Evolutionary conservation across 2,329 filamentous ascomycete genomes (phyloP).

Genomic region (Fusarium sp.): DNA sequence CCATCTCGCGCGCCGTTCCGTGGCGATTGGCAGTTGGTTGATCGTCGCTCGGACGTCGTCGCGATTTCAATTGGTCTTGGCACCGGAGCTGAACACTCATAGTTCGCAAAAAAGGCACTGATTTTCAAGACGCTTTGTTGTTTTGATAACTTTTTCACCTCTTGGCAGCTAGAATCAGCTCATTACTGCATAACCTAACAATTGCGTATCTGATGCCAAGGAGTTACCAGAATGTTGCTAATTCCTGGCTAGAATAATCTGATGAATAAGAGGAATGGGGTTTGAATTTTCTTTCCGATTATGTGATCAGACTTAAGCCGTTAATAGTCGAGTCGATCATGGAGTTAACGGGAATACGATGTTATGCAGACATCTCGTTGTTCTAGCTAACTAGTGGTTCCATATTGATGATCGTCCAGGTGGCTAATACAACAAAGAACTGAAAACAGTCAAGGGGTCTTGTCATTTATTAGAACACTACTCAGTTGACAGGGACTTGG

Average conservation of each 20-base stretch:
- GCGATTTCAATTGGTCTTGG: slow-evolving; percentile 11
- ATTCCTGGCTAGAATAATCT: background rate
- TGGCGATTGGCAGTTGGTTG: slow-evolving; percentile 11
- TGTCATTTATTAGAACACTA: background rate
- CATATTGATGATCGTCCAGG: background rate
- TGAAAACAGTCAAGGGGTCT: background rate
- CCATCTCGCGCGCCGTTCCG: slow-evolving; percentile 27
- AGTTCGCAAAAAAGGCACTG: background rate
- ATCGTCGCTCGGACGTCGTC: slow-evolving; percentile 3
- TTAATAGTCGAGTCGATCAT: background rate
- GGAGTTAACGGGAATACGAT: background rate
- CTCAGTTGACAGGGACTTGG: background rate
- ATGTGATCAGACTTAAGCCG: background rate
- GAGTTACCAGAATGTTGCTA: background rate
- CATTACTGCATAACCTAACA: background rate
- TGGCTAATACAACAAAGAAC: background rate
- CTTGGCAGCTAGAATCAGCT: background rate
- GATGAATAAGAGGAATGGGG: background rate
- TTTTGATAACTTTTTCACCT: background rate
- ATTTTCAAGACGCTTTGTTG: background rate
- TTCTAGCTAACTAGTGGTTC: background rate
- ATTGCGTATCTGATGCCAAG: background rate
- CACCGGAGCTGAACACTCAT: background rate
- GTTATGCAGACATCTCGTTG: background rate
- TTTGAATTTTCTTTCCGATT: slow-evolving; percentile 2